A percentile compares a stretch with the other conserved stretches of the same genome.
These are phyloP conservation scores for Mortierella sp. DNA, from an alignment of 371 early-diverging fungal genomes.

Conservation along the genomic window DNA sequence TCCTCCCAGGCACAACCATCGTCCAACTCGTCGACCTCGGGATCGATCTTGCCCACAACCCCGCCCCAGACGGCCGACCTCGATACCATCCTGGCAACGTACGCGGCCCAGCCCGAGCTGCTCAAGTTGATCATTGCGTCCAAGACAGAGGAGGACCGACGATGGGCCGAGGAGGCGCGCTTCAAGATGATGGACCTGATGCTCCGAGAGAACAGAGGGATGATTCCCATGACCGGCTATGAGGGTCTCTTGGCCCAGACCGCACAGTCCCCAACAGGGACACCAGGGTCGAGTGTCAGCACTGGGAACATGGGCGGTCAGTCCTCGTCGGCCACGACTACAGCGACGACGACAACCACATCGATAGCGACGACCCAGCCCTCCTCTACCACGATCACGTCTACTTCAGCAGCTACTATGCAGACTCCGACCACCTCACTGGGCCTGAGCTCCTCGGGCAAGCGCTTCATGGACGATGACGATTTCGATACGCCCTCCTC, in stretches of 20 bases:
- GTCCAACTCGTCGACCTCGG: slow-evolving; percentile 19
- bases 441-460: slow-evolving; percentile 27
- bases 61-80: slow-evolving; percentile 60
- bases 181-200: slow-evolving; percentile 68
- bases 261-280: slow-evolving; percentile 18
- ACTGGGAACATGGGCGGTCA: slow-evolving; percentile 25
- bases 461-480: slow-evolving; percentile 36
- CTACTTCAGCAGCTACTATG: slow-evolving; percentile 11
- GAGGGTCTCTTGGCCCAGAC: slow-evolving; percentile 30
- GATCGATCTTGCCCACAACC: slow-evolving; percentile 20
- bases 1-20: slow-evolving; percentile 22
- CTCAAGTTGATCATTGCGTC: slow-evolving; percentile 71
- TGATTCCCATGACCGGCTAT: slow-evolving; percentile 35
- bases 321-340: slow-evolving; percentile 7
- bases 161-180: slow-evolving; percentile 73
- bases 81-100: slow-evolving; percentile 70
- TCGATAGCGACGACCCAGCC: not conserved
- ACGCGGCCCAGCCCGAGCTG: slow-evolving; percentile 71
- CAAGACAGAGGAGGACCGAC: slow-evolving; percentile 77
- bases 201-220: slow-evolving; percentile 43
- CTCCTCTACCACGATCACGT: not conserved
- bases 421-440: slow-evolving; percentile 9
- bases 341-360: slow-evolving; percentile 6
- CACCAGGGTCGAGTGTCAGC: slow-evolving; percentile 24
- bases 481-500: slow-evolving; percentile 15